Conservation (phyloP, 2,329 filamentous ascomycete species). For the Trichoderma simmonsii region DNA sequence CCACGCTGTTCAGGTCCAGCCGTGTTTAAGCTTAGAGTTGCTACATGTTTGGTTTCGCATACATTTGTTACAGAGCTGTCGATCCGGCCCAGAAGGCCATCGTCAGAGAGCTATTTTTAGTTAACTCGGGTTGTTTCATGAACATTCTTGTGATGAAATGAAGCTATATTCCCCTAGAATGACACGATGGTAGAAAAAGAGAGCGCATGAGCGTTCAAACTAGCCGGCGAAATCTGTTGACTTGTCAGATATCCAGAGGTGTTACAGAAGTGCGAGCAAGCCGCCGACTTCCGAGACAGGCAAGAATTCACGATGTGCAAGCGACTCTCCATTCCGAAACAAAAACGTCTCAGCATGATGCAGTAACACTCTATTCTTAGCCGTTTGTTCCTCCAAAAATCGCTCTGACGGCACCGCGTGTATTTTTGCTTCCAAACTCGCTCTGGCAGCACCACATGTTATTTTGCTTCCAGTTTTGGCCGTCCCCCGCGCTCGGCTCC, state of each 20-base stretch:
- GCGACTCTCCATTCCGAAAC: background rate
- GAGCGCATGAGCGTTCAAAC: background rate
- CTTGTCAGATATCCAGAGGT: background rate
- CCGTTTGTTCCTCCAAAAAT: background rate
- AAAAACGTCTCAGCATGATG: background rate
- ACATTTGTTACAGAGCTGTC: background rate
- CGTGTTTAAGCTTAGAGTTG: background rate
- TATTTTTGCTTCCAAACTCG: background rate
- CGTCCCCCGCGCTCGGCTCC: background rate
- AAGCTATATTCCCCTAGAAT: background rate
- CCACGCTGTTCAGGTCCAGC: background rate
- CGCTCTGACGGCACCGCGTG: background rate
- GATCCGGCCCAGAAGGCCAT: background rate
- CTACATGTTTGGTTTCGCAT: background rate
- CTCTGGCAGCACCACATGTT: background rate
- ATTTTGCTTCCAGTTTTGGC: constrained; percentile 11
- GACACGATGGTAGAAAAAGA: background rate
- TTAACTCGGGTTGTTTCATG: background rate
- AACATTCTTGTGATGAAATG: background rate
- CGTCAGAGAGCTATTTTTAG: background rate
- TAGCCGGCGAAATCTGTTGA: background rate
- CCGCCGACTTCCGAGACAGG: background rate
- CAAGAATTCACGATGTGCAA: background rate
- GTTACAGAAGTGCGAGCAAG: background rate
- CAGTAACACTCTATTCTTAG: background rate